Evolutionary conservation across 306 rosid species (phyloP).

Genomic region (Rosa chinensis): DNA sequence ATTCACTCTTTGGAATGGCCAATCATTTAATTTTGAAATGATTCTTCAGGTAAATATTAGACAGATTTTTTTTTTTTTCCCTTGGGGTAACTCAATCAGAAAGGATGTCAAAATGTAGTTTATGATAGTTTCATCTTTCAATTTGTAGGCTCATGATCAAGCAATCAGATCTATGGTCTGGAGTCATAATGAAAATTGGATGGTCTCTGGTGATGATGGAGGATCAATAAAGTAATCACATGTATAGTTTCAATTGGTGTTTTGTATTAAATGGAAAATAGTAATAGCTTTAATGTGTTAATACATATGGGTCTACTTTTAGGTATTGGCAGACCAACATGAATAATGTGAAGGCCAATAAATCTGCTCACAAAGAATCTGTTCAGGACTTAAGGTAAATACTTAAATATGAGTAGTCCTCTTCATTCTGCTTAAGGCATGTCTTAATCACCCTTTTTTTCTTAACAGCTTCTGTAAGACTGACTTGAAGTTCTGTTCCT

Average conservation of each 20-base stretch:
- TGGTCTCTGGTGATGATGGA: slow-evolving; percentile 99
- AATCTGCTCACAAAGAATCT: slow-evolving; percentile 98
- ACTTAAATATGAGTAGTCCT: slow-evolving; percentile 1
- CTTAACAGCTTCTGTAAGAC: slow-evolving; percentile 92
- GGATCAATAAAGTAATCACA: slow-evolving; percentile 87
- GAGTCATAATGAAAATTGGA: slow-evolving; percentile 99
- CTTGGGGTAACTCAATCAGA: background rate
- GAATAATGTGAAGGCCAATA: slow-evolving; percentile 97
- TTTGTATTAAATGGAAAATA: slow-evolving; percentile 18
- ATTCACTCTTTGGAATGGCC: slow-evolving; percentile 99
- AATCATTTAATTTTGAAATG: slow-evolving; percentile 97
- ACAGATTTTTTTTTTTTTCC: background rate
- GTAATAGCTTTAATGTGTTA: slow-evolving; percentile 16
- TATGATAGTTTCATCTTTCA: slow-evolving; percentile 9
- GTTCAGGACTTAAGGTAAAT: slow-evolving; percentile 89
- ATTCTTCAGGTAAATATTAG: slow-evolving; percentile 79
- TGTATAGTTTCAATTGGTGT: slow-evolving; percentile 6
- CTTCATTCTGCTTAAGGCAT: slow-evolving; percentile 26
- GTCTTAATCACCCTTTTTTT: slow-evolving; percentile 17
- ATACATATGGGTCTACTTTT: slow-evolving; percentile 24
- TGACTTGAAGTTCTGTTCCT: slow-evolving; percentile 95
- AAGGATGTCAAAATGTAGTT: slow-evolving; percentile 16
- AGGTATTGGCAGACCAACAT: slow-evolving; percentile 99
- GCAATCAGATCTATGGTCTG: slow-evolving; percentile 99
- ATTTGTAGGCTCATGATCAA: slow-evolving; percentile 91